Base-by-base conservation (phyloP, 345 rosid species). In the Psidium friedrichsthalianum region DNA sequence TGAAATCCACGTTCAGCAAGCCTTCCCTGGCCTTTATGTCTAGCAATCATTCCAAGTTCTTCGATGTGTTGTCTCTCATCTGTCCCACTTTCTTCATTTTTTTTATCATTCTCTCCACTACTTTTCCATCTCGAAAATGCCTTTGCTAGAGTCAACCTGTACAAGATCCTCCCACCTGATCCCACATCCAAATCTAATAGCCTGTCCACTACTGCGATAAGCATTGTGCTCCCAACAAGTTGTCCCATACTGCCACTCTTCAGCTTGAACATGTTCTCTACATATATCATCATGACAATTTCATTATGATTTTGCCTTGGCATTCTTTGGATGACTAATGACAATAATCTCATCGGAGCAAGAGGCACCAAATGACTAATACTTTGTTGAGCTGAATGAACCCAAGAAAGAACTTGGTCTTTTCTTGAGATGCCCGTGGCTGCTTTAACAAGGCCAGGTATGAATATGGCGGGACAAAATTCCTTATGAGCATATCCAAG, bases 11-110 rank as follows among this genome's bases (percentile, higher is more conserved):
- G 96, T 83, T 95, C 98, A 78, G 98, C 96, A 83, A 97, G 96
- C 92, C 98, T 93, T 84, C 98, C 99, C 88, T 97, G 98, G 82
- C 98, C 99, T 92, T 89, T 95, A 89, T 97, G 95, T 87, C 98
- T 91, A 90, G 98, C 98, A 90, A 97, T 89, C 99, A n/a, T n/a
- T n/a, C n/a, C n/a, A n/a, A n/a, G n/a, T n/a, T n/a, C n/a, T n/a
- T n/a, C n/a, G n/a, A n/a, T n/a, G n/a, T n/a, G n/a, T n/a, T n/a
- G n/a, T n/a, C n/a, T n/a, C n/a, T n/a, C n/a, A n/a, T n/a, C n/a
- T n/a, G n/a, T n/a, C n/a, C n/a, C n/a, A n/a, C n/a, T n/a, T n/a
- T n/a, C n/a, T n/a, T n/a, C n/a, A n/a, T n/a, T n/a, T n/a, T n/a
- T n/a, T n/a, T n/a, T n/a, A n/a, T n/a, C n/a, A n/a, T n/a, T n/a